phyloP scores from a whole-genome alignment of 2,329 filamentous ascomycete genomes.

The Aureobasidium sp. region DNA sequence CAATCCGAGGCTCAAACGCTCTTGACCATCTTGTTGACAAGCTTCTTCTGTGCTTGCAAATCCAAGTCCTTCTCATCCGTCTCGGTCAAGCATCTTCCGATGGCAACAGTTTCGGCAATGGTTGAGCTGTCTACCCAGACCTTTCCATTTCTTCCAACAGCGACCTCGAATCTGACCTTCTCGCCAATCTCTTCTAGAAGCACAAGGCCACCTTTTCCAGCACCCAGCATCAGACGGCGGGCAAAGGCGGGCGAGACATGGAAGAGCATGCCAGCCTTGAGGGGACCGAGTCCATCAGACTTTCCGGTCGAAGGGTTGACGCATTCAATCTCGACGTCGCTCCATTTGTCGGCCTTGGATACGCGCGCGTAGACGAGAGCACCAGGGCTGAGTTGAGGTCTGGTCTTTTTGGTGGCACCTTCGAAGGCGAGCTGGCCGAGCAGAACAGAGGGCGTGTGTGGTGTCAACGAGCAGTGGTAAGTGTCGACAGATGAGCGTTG shows the following conservation, averaged over 20 bases:
- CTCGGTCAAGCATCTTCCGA: constrained; percentile 70
- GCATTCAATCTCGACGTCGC: constrained; percentile 86
- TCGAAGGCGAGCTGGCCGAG: constrained; percentile 91
- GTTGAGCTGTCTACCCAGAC: constrained; percentile 84
- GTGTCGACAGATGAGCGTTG: constrained; percentile 67
- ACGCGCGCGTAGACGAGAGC: constrained; percentile 87
- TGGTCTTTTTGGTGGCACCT: constrained; percentile 82
- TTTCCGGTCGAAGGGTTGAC: constrained; percentile 81
- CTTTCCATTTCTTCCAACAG: constrained; percentile 84
- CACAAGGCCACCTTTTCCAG: constrained; percentile 60
- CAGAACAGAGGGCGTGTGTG: constrained; percentile 54
- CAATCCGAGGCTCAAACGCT: constrained; percentile 33
- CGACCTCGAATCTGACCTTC: constrained; percentile 84
- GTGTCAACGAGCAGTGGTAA: constrained; percentile 72
- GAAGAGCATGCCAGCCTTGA: constrained; percentile 82
- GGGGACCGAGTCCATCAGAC: constrained; percentile 74
- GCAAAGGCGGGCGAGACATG: constrained; percentile 73
- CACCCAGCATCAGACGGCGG: constrained; percentile 59
- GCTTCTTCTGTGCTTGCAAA: constrained; percentile 61
- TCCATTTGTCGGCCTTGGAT: constrained; percentile 66
- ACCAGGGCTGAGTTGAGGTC: constrained; percentile 67
- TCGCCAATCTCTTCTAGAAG: constrained; percentile 76
- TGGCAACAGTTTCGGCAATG: constrained; percentile 63
- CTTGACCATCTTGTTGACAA: constrained; percentile 61
- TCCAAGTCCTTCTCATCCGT: constrained; percentile 63